Percentiles rank a stretch among this genome's conserved stretches.
phyloP scores from a whole-genome alignment of 1,284 basidiomycete species.

The Ganoderma leucocontextum region DNA sequence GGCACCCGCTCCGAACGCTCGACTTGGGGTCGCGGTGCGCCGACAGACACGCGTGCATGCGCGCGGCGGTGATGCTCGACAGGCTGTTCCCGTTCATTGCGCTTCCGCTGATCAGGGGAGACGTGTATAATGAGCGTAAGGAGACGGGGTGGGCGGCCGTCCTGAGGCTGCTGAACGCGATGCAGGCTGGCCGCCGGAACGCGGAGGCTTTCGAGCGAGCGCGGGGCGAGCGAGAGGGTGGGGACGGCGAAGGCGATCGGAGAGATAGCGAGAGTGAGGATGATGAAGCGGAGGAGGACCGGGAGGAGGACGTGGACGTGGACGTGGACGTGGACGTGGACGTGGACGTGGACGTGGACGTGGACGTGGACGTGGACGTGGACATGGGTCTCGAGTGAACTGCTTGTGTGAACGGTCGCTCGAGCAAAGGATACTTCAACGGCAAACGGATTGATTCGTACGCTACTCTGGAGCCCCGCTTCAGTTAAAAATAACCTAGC shows the following conservation, averaged over 20 bases:
- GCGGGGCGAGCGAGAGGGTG: not conserved
- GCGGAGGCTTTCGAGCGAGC: not conserved
- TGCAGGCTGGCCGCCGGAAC: not conserved
- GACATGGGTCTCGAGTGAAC: no score
- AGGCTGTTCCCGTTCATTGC: conserved; percentile 8
- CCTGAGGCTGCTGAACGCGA: not conserved
- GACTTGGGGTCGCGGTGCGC: not conserved
- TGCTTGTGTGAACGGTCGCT: no score
- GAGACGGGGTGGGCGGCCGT: not conserved
- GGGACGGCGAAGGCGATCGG: not conserved
- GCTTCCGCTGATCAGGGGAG: not conserved
- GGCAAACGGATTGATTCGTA: no score
- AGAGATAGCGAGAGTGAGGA: no score
- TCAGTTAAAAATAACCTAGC: no score
- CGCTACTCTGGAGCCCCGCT: no score
- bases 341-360: no score
- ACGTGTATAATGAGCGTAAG: not conserved
- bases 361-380: no score
- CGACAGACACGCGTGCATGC: not conserved
- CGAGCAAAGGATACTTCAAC: no score
- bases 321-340: no score
- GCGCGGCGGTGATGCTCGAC: conserved; percentile 2
- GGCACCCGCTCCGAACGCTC: not conserved
- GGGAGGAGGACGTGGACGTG: no score
- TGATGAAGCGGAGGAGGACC: not conserved